Conservation (phyloP, 2,329 filamentous ascomycete species). For the Colletotrichum viniferum region DNA sequence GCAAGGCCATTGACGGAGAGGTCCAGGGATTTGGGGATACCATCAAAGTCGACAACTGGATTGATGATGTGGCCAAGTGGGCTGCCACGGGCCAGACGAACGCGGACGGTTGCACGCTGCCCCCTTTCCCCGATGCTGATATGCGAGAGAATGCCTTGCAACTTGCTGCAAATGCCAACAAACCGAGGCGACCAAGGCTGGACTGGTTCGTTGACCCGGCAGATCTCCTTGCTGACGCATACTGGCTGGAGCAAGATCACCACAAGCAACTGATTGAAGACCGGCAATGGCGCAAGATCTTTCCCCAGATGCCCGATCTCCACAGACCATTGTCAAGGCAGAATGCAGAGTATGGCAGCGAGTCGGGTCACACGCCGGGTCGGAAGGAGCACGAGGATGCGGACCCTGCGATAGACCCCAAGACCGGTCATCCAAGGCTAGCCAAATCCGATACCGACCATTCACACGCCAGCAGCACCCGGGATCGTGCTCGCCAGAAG, state of each 20-base stretch:
- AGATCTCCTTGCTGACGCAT: constrained; percentile 86
- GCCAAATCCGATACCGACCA: constrained; percentile 43
- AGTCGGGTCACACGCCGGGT: background rate
- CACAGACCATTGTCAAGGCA: constrained; percentile 32
- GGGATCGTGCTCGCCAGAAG: constrained; percentile 65
- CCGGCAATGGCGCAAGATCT: constrained; percentile 75
- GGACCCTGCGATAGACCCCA: constrained; percentile 15
- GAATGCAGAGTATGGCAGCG: constrained; percentile 22
- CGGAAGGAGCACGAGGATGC: background rate
- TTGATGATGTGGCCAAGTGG: constrained; percentile 67
- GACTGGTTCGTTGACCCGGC: constrained; percentile 87
- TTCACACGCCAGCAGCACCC: constrained; percentile 55
- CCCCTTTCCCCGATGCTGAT: constrained; percentile 51
- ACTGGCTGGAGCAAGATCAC: constrained; percentile 84
- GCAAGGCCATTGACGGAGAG: constrained; percentile 75
- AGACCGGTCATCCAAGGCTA: constrained; percentile 19
- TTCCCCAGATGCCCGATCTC: constrained; percentile 45
- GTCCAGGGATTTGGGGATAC: constrained; percentile 79
- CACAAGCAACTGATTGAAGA: constrained; percentile 86
- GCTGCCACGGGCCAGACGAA: constrained; percentile 40
- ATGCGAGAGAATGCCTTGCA: constrained; percentile 41
- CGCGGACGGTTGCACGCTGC: constrained; percentile 42
- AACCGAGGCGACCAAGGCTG: constrained; percentile 73
- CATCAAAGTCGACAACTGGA: constrained; percentile 74
- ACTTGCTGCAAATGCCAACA: constrained; percentile 51